Evolutionary conservation across 2,329 filamentous ascomycete genomes (phyloP).

Genomic region (Gaeumannomyces tritici): DNA sequence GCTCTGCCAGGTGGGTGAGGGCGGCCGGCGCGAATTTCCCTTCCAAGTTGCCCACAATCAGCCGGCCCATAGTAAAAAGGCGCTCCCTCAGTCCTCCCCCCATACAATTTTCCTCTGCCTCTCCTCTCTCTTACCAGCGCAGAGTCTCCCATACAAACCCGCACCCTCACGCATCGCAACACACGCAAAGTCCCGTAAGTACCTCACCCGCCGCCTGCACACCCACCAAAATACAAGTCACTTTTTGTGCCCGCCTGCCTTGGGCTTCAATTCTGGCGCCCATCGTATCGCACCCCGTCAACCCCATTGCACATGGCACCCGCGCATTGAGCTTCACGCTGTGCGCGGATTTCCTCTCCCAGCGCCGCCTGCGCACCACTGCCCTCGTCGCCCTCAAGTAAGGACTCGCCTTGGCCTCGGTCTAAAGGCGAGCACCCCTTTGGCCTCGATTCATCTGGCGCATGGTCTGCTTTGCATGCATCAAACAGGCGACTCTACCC

Average conservation of each 20-base stretch:
- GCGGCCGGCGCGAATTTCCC: background rate
- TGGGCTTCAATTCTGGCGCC: background rate
- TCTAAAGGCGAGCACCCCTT: background rate
- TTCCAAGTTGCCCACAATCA: slow-evolving; percentile 42
- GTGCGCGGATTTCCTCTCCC: background rate
- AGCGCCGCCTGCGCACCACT: background rate
- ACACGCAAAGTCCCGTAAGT: slow-evolving; percentile 41
- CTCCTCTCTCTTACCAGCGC: slow-evolving; percentile 33
- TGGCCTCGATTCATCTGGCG: background rate
- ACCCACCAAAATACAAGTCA: slow-evolving; percentile 32
- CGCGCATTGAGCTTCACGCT: slow-evolving; percentile 3
- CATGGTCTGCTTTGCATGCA: background rate
- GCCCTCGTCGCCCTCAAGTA: background rate
- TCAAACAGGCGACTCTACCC: background rate
- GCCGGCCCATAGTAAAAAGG: slow-evolving; percentile 57
- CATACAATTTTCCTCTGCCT: slow-evolving; percentile 42
- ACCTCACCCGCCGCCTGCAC: slow-evolving; percentile 30
- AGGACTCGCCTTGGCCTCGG: background rate
- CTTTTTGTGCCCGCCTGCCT: slow-evolving; percentile 7
- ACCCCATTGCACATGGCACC: slow-evolving; percentile 1
- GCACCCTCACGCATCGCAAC: slow-evolving; percentile 38
- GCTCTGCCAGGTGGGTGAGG: slow-evolving; percentile 1
- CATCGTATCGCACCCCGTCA: background rate
- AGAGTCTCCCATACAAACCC: slow-evolving; percentile 48
- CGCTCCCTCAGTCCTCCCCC: slow-evolving; percentile 39